Conservation (phyloP, 2,329 filamentous ascomycete species). For the Magnaporthales sp. region DNA sequence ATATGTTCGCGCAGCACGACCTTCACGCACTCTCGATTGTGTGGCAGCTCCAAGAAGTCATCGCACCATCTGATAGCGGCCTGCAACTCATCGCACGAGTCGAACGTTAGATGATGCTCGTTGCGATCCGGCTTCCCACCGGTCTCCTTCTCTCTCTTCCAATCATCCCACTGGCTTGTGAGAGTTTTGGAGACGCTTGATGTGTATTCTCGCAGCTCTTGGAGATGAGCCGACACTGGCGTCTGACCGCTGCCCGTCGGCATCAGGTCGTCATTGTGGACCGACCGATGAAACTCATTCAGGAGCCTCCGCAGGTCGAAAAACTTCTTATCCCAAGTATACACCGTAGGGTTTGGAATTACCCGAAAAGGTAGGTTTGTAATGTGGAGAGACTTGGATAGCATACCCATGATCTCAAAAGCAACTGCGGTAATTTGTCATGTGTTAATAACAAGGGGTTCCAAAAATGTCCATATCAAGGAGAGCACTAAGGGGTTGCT, state of each 20-base stretch:
- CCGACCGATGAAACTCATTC: constrained; percentile 24
- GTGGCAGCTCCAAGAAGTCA: constrained; percentile 24
- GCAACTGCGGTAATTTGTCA: constrained; percentile 29
- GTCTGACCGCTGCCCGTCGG: neutral
- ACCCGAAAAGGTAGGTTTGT: constrained; percentile 39
- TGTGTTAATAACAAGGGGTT: neutral
- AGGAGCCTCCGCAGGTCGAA: constrained; percentile 35
- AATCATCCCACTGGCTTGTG: neutral
- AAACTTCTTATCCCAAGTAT: constrained; percentile 42
- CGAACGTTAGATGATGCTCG: constrained; percentile 21
- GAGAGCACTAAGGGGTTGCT: constrained; percentile 7
- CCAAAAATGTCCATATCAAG: neutral
- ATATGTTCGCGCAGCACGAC: constrained; percentile 40
- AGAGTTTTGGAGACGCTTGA: constrained; percentile 3
- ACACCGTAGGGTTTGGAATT: constrained; percentile 47
- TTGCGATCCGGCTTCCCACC: constrained; percentile 4
- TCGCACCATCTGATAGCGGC: constrained; percentile 32
- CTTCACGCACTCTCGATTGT: constrained; percentile 27
- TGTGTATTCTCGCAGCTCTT: constrained; percentile 7
- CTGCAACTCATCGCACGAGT: constrained; percentile 29
- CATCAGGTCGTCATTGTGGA: constrained; percentile 11
- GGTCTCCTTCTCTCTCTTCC: constrained; percentile 3
- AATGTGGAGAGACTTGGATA: constrained; percentile 40
- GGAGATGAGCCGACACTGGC: constrained; percentile 7
- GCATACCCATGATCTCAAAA: constrained; percentile 52